Evolutionary conservation across 768 basidiomycete species (phyloP), one percentile per base, ranked within the genome.

Genomic region (Sporobolomyces pararoseus): DNA sequence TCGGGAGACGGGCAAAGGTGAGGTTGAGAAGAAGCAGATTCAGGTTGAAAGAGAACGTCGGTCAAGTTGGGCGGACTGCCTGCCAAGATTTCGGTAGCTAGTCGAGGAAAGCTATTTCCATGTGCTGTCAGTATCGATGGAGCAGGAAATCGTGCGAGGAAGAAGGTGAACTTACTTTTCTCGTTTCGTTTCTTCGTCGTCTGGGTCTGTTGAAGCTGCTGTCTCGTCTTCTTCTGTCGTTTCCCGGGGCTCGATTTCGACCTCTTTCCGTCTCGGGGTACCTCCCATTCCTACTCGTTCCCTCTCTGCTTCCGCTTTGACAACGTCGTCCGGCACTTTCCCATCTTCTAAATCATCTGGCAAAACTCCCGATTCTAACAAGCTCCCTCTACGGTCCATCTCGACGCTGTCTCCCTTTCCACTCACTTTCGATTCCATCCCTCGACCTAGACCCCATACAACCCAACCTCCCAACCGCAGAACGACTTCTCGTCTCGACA

Each of bases 21-120:
- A 34, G 71, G 71, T 35, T 60, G 67, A 10, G 67, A 53, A 23
- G 66, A 68, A 1, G 66, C 66, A 4, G 63, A 27, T 13, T 65
- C 67, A 25, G 68, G 74, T 16, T 75, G 84, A 76, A 95, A 82
- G 75, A 91, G 90, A 1, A 90, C 91, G 80, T 93, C 91, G 55
- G 92, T 87, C 76, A 97, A 90, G 27, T 89, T 89, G 88, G 92
- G 96, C 80, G 95, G 88, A 76, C 95, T 93, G 79, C 90, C 89
- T 81, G 92, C 94, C 39, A 98, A 85, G 29, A 97, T 91, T 79
- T 98, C 95, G 32, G 94, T 92, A 21, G 91, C 89, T 27, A 93
- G 86, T 76, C 90, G 89, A 2, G 94, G 91, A 79, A 91, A 97
- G 80, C 94, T 96, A 54, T 23, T 51, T n/a, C 23, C 3, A 53